phyloP scores from a whole-genome alignment of 208 protist genomes.

The Crithidia acanthocephali region DNA sequence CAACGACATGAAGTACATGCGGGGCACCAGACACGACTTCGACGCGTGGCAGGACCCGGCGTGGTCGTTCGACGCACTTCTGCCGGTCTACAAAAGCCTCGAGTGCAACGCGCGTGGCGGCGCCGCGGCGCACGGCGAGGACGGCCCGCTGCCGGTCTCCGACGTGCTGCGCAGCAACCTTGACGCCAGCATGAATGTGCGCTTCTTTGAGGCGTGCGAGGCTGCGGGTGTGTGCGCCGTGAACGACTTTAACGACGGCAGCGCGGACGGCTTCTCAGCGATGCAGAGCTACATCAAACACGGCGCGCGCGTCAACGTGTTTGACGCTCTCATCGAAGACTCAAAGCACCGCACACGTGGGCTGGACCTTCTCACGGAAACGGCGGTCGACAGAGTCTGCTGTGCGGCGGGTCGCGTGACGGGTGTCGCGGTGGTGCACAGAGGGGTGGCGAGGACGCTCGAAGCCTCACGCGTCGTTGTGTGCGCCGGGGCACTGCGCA shows the following conservation, averaged over 20 bases:
- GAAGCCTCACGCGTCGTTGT: constrained; percentile 39
- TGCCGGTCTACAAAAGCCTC: constrained; percentile 52
- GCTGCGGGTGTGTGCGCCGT: constrained; percentile 54
- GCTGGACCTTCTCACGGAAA: constrained; percentile 41
- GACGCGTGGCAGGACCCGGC: constrained; percentile 41
- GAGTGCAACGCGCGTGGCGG: constrained; percentile 53
- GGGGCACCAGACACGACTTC: constrained; percentile 49
- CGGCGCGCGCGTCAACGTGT: constrained; percentile 55
- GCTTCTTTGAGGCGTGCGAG: constrained; percentile 85
- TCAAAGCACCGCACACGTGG: constrained; percentile 38
- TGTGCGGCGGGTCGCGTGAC: constrained; percentile 31
- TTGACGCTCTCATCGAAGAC: constrained; percentile 49
- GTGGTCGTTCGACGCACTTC: constrained; percentile 62
- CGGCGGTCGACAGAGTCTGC: constrained; percentile 38
- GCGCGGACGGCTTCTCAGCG: constrained; percentile 53
- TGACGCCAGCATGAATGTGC: constrained; percentile 70
- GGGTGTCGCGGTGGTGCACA: constrained; percentile 28
- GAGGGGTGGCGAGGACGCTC: constrained; percentile 4
- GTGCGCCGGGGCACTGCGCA: constrained; percentile 58
- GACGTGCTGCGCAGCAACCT: constrained; percentile 61
- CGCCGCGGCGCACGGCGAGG: constrained; percentile 37
- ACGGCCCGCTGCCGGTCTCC: constrained; percentile 47
- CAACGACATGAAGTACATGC: constrained; percentile 75
- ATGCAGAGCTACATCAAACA: constrained; percentile 59
- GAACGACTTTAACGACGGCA: constrained; percentile 63